Percentiles rank a stretch among this genome's conserved stretches.
phyloP scores from a whole-genome alignment of 2,329 filamentous ascomycete species.

The Curvularia sp. region DNA sequence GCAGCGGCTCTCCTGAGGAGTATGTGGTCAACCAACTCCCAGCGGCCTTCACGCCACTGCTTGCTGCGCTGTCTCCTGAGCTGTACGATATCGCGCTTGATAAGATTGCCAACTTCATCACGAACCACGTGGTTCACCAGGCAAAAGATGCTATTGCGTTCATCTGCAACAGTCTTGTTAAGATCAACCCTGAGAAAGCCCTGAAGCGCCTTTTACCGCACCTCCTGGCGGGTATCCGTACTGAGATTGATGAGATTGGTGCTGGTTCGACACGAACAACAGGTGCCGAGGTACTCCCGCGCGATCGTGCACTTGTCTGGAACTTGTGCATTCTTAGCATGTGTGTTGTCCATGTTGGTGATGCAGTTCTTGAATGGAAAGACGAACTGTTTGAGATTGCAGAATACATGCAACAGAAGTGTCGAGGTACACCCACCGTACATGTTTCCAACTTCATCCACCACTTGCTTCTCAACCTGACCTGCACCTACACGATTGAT shows the following conservation, averaged over 20 bases:
- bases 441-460: conserved; percentile 98
- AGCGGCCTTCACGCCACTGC: conserved; percentile 86
- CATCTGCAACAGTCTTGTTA: conserved; percentile 95
- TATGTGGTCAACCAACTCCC: conserved; percentile 96
- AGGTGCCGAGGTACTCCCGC: conserved; percentile 88
- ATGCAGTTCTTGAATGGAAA: conserved; percentile 87
- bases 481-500: conserved; percentile 91
- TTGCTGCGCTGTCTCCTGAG: conserved; percentile 89
- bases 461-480: conserved; percentile 91
- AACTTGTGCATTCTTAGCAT: conserved; percentile 96
- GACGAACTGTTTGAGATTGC: conserved; percentile 89
- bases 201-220: conserved; percentile 90
- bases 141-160: conserved; percentile 98
- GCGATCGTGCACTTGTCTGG: conserved; percentile 94
- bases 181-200: conserved; percentile 92
- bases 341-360: conserved; percentile 95
- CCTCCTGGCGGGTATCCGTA: conserved; percentile 88
- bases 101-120: conserved; percentile 90
- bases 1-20: conserved; percentile 92
- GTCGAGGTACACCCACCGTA: conserved; percentile 89
- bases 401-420: conserved; percentile 95
- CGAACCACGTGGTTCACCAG: conserved; percentile 94
- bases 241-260: conserved; percentile 95
- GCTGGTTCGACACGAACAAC: conserved; percentile 94
- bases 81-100: conserved; percentile 91